Base-by-base conservation (phyloP, 192 early-diverging fungal species). In the Backusella morwellensis region DNA sequence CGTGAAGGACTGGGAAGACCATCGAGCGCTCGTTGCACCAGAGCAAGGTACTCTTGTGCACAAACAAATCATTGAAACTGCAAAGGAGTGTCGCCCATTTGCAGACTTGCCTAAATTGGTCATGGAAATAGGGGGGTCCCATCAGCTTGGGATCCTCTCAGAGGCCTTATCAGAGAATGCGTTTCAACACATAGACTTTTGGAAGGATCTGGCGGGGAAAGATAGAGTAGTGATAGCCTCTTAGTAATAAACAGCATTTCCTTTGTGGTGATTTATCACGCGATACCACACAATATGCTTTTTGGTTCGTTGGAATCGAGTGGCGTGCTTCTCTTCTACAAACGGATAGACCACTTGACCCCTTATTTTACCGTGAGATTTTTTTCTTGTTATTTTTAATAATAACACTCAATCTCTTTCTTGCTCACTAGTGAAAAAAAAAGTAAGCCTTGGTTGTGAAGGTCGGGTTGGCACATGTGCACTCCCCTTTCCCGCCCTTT, bases 1-100 rank as follows among this genome's bases (percentile, higher is more conserved):
- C 66, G 94, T 99, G 1, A 86, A 86, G n/a, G 84, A 88, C 34
- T 99, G 95, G 95, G 97, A 99, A 79, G 96, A 97, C 75, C 80
- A 78, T 23, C 78, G 82, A 11, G 95, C 97, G 1, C 80, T 99
- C 9, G 78, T 95, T 6, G 88, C 92, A 34, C 88, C 87, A 26
- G 78, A 86, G 8, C 80, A 90, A 29, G 94, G 93, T 0, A 82
- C 83, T 26, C 79, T 76, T 19, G 91, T 94, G 75, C 89, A 92
- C 82, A 72, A 77, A 1, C 77, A 80, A 38, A 91, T 95, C 36
- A 85, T 86, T 3, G 26, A 85, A 34, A 47, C 85, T 41, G 44
- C 66, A 32, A 41, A 35, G 40, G 21, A 68, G 6, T 63, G 34
- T 29, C n/a, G 14, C 15, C 68, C 54, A 34, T 41, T 26, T 69